Percentiles rank a stretch among this genome's conserved stretches.
These are phyloP conservation scores for Rubroshorea leprosula DNA, from an alignment of 345 rosid genomes.

Conservation along the genomic window DNA sequence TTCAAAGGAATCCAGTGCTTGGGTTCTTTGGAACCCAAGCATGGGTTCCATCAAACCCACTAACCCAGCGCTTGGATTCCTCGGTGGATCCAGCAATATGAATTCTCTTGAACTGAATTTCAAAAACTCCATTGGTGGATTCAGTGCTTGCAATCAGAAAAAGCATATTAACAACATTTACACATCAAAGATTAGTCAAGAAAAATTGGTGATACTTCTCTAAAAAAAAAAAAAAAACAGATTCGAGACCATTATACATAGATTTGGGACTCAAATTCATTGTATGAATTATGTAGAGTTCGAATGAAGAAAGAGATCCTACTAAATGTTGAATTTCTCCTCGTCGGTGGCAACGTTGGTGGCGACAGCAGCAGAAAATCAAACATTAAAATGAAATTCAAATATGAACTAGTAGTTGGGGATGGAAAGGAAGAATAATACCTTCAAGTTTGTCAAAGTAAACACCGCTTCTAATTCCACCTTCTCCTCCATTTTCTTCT, in stretches of 20 bases:
- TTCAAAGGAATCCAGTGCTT: too few species aligned
- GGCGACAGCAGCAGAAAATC: neutral
- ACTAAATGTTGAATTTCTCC: too few species aligned
- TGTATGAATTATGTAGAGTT: too few species aligned
- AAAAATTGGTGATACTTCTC: neutral
- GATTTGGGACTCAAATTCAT: too few species aligned
- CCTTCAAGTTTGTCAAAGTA: slow-evolving; percentile 30
- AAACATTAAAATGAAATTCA: neutral
- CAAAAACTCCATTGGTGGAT: slow-evolving; percentile 24
- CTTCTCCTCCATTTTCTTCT: slow-evolving; percentile 3
- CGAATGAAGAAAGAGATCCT: too few species aligned
- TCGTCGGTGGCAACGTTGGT: too few species aligned
- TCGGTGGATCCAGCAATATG: slow-evolving; percentile 18
- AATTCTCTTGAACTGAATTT: slow-evolving; percentile 22
- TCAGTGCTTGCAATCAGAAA: slow-evolving; percentile 37
- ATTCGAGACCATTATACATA: too few species aligned
- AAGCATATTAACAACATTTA: slow-evolving; percentile 3
- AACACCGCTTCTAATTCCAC: slow-evolving; percentile 11
- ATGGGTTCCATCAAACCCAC: too few species aligned
- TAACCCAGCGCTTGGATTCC: too few species aligned
- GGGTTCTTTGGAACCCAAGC: too few species aligned
- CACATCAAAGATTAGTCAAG: neutral
- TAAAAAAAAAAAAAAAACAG: neutral
- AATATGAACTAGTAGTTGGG: neutral
- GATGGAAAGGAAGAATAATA: too few species aligned